Evolutionary conservation across 164 flowering plant species (phyloP).

Genomic region (Chimonanthus salicifolius): DNA sequence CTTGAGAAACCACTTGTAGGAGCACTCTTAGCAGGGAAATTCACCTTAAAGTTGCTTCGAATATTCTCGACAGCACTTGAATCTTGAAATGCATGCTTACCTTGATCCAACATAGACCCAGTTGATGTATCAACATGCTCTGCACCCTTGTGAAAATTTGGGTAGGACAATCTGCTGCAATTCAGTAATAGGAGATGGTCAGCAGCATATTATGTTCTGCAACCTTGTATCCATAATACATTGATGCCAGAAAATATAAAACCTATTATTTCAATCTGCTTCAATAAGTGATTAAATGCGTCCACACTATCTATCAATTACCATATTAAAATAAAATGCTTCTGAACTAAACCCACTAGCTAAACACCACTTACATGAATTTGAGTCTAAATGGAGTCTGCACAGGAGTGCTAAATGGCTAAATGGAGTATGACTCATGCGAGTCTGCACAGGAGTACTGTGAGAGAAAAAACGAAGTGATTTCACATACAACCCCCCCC

Average conservation of each 20-base stretch:
- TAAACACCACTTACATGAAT: too few species aligned
- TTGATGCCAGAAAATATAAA: background rate
- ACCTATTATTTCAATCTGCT: background rate
- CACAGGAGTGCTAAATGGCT: too few species aligned
- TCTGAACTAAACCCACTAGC: too few species aligned
- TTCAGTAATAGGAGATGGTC: background rate
- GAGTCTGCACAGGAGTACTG: too few species aligned
- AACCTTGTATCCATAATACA: background rate
- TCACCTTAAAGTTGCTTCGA: slow-evolving; percentile 20
- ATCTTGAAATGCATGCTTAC: slow-evolving; percentile 23
- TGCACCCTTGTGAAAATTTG: background rate
- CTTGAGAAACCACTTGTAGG: slow-evolving; percentile 60
- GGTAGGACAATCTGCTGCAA: background rate
- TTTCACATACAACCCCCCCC: too few species aligned
- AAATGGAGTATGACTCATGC: too few species aligned
- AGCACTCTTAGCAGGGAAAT: slow-evolving; percentile 50
- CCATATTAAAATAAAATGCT: background rate
- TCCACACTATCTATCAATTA: background rate
- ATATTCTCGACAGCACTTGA: slow-evolving; percentile 10
- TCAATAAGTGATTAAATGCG: background rate
- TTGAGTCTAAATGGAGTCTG: too few species aligned
- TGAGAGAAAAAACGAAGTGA: too few species aligned
- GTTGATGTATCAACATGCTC: slow-evolving; percentile 1
- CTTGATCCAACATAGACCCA: slow-evolving; percentile 13
- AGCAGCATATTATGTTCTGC: background rate